Conservation (phyloP, 306 rosid species). For the Cercis canadensis region DNA sequence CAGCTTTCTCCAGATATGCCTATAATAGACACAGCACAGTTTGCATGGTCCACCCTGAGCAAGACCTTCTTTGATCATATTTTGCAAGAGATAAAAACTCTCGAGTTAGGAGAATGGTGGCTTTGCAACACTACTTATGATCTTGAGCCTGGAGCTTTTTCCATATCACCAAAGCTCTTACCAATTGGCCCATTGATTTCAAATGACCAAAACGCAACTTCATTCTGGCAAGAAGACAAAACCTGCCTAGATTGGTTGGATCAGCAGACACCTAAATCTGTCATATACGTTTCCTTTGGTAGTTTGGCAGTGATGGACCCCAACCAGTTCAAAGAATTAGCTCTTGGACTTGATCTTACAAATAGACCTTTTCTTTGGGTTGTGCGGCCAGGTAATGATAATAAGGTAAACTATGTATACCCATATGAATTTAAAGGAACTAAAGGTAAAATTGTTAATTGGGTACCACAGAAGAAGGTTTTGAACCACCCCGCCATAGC, state of each 20-base stretch:
- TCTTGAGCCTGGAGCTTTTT: not conserved
- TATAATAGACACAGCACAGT: slow-evolving; percentile 7
- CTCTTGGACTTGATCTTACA: slow-evolving; percentile 1
- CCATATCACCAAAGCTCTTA: not conserved
- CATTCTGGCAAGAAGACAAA: no score
- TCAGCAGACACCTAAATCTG: not conserved
- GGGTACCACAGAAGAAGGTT: slow-evolving; percentile 53
- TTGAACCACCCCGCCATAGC: slow-evolving; percentile 48
- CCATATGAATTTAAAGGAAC: slow-evolving; percentile 40
- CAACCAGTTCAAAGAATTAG: slow-evolving; percentile 3
- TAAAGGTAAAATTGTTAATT: slow-evolving; percentile 41
- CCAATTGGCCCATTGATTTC: no score
- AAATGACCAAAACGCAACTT: no score
- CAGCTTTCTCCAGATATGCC: slow-evolving; percentile 46
- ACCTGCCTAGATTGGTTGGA: not conserved
- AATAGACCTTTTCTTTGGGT: slow-evolving; percentile 22
- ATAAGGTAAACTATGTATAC: slow-evolving; percentile 9
- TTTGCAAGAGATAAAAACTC: not conserved
- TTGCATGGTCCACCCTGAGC: slow-evolving; percentile 30
- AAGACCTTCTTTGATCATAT: not conserved
- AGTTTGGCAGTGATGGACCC: not conserved
- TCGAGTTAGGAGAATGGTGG: not conserved
- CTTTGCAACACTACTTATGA: slow-evolving; percentile 5
- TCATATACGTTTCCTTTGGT: not conserved
- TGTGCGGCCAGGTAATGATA: slow-evolving; percentile 24